Evolutionary conservation across 768 basidiomycete genomes (phyloP), one percentile per base, ranked within the genome.

Genomic region (Pleurotus cornucopiae): DNA sequence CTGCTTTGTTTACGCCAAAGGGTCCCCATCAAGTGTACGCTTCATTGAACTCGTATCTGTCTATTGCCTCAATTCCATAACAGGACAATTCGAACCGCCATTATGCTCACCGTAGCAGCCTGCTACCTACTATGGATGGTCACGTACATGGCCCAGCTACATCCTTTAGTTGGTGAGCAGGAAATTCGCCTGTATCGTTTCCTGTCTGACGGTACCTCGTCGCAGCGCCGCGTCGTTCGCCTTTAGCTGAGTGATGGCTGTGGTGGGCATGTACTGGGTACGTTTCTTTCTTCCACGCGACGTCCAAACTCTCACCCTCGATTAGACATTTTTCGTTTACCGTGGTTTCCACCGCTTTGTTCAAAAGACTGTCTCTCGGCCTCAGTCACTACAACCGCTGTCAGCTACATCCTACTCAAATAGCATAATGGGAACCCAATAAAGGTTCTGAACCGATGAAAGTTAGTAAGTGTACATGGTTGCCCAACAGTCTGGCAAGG

Each of bases 91-190:
- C 88, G 95, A 62, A 89, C 93, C 1, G 81, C 80, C 59, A 66
- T 93, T 47, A 77, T 92, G 74, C 81, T 98, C 59, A 81, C 90
- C 2, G 71, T 98, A 14, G 75, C 83, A 2, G 88, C 82, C 55
- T 95, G 91, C 72, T 98, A 94, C 75, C 82, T 98, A 63, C 87
- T 98, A 85, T 98, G 95, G 95, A 88, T 88, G 74, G 84, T 96
- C 66, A 94, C 95, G n/a, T 98, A 96, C 72, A 79, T 97, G 68
- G 94, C 94, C 1, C 95, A 98, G 67, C 70, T 97, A 49, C 86
- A 98, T 66, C 95, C 95, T 38, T 79, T 98, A 49, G 85, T 96
- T 65, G 73, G 95, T 95, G 61, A 59, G 84, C 73, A 37, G 14
- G 5, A 6, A 26, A 6, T 1, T n/a, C 12, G 20, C 9, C 6